phyloP scores from a whole-genome alignment of 2,329 filamentous ascomycete species.

The Phialophora tarda region DNA sequence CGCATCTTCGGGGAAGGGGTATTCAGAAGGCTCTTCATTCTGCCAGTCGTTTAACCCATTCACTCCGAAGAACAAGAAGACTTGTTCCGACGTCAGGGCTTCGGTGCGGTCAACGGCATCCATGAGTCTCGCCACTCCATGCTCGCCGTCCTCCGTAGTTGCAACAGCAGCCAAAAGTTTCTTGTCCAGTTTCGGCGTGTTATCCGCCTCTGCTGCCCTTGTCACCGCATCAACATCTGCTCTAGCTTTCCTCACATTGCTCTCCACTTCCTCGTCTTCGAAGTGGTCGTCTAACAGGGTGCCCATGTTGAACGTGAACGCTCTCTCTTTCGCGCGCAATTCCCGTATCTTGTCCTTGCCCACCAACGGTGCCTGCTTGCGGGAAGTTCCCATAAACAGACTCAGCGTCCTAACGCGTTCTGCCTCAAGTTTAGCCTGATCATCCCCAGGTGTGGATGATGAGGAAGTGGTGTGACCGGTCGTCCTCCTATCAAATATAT shows the following conservation, averaged over 20 bases:
- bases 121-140: constrained; percentile 56
- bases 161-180: constrained; percentile 52
- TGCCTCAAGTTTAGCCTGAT: constrained; percentile 33
- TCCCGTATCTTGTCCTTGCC: constrained; percentile 37
- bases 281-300: constrained; percentile 64
- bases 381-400: constrained; percentile 29
- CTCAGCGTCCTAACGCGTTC: constrained; percentile 33
- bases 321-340: constrained; percentile 34
- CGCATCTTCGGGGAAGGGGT: constrained; percentile 46
- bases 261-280: constrained; percentile 65
- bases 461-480: constrained; percentile 23
- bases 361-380: constrained; percentile 31
- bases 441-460: constrained; percentile 32
- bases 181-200: constrained; percentile 43
- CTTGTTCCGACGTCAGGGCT: constrained; percentile 58
- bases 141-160: constrained; percentile 49
- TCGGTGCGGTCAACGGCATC: constrained; percentile 67
- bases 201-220: constrained; percentile 18
- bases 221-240: constrained; percentile 42
- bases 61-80: constrained; percentile 63
- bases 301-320: constrained; percentile 31
- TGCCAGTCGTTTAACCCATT: constrained; percentile 35
- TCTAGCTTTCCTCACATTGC: constrained; percentile 52
- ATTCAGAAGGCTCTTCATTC: constrained; percentile 38
- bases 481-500: constrained; percentile 55